Base-by-base conservation (phyloP, 352 stramenopile genomes). In the Pelagophyceae sp. region DNA sequence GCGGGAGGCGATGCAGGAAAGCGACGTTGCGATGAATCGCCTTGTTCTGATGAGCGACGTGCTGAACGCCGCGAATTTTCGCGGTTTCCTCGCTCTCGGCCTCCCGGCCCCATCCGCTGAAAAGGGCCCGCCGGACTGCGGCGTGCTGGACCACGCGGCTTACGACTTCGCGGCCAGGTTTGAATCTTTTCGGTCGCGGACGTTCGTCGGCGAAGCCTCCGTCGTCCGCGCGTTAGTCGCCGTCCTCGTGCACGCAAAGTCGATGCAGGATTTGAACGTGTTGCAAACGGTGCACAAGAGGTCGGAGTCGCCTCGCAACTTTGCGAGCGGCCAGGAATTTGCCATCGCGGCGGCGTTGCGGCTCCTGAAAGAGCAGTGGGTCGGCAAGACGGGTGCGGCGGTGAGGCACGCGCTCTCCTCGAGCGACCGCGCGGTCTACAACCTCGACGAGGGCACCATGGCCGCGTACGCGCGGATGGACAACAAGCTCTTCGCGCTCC, bases 401-500 rank as follows among this genome's bases (percentile, higher is more conserved):
- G 74, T 78, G 17, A 27, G 60, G 54, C 50, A 51, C 6, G 54
- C 38, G 5, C 74, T 78, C 11, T 6, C 29, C 3, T 38, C 54
- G 3, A 40, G 6, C 11, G 45, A 37, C 61, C 27, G 25, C n/a
- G 17, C 61, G 15, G 61, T 40, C 19, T 79, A 79, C 76, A 65
- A 79, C 45, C 32, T 79, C n/a, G 76, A 76, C 3, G 76, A 79
- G 38, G 63, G 64, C 20, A 25, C 38, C 2, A 77, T 79, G 67
- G 75, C 51, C n/a, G 19, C 40, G 20, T 76, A 79, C 76, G 61
- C 35, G 63, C 31, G 31, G 29, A 11, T 38, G 17, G 40, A 80
- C 31, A 80, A 71, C 61, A 71, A 71, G 33, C n/a, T 83, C 29
- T 65, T 58, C 40, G 25, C 61, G 33, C 80, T 83, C 31, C 33